phyloP scores from a whole-genome alignment of 1,139 yeast genomes.

The Pichia cactophila region DNA sequence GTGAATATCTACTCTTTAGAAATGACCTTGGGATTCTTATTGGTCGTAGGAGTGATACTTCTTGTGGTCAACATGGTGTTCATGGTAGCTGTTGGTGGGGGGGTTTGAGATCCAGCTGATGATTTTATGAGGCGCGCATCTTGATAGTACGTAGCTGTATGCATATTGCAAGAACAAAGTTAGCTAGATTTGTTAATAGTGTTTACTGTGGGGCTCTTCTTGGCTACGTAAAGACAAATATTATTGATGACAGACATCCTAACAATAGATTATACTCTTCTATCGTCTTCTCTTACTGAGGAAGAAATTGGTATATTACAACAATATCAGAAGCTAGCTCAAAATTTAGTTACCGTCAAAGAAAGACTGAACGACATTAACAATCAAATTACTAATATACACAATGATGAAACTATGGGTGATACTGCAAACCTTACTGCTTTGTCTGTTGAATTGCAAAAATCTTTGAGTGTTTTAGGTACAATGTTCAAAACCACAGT shows the following conservation, averaged over 20 bases:
- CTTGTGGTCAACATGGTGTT: conserved; percentile 35
- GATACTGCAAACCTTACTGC: neutral
- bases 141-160: too few relatives aligned
- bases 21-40: conserved; percentile 35
- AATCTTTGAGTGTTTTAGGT: conserved; percentile 56
- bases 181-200: too few relatives aligned
- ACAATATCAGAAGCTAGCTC: conserved; percentile 43
- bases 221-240: neutral
- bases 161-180: too few relatives aligned
- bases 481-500: conserved; percentile 66
- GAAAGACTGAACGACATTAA: conserved; percentile 18
- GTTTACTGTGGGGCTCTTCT: neutral
- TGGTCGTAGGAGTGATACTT: conserved; percentile 35
- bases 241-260: conserved; percentile 9
- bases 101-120: neutral
- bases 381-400: conserved; percentile 5
- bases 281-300: conserved; percentile 6
- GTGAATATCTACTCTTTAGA: conserved; percentile 36
- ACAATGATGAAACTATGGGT: neutral
- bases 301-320: conserved; percentile 22
- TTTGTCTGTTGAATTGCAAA: conserved; percentile 44
- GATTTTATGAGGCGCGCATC: neutral
- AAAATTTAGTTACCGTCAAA: conserved; percentile 30
- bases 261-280: conserved; percentile 5
- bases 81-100: conserved; percentile 8